Percentiles rank a stretch among this genome's conserved stretches.
Evolutionary conservation across 176 grass and related monocot genomes (phyloP).

Genomic region (Bolboschoenus planiculmis): DNA sequence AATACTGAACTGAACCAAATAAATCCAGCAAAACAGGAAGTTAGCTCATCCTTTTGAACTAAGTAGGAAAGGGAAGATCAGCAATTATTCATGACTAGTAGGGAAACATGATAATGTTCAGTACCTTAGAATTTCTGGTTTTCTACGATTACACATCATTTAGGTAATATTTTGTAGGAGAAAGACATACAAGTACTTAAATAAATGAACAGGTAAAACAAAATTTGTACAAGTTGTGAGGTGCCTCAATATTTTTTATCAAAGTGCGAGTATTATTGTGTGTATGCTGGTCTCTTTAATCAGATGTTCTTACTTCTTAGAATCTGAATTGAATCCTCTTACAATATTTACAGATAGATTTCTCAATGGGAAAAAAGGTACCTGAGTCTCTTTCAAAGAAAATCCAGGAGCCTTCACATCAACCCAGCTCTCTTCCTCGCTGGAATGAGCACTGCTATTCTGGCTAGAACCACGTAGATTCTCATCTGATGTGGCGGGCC

Average conservation of each 20-base stretch:
- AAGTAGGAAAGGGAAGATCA: background rate
- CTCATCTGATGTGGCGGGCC: slow-evolving; percentile 34
- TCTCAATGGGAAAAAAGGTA: slow-evolving; percentile 22
- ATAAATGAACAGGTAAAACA: background rate
- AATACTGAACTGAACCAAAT: slow-evolving; percentile 3
- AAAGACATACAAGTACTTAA: background rate
- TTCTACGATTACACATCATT: background rate
- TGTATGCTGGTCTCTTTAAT: background rate
- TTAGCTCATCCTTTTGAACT: background rate
- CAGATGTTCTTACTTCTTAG: background rate
- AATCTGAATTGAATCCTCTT: background rate
- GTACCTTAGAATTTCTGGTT: background rate
- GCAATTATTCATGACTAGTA: background rate
- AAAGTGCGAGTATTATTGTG: background rate
- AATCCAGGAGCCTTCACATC: slow-evolving; percentile 57
- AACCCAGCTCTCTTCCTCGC: slow-evolving; percentile 82
- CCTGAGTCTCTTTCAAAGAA: slow-evolving; percentile 37
- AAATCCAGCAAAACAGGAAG: background rate
- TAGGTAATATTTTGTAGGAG: background rate
- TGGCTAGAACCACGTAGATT: slow-evolving; percentile 18
- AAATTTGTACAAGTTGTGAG: background rate
- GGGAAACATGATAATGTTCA: background rate
- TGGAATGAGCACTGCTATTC: slow-evolving; percentile 38
- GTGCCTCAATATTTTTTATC: background rate
- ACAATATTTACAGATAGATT: background rate